Conservation (phyloP, 2,329 filamentous ascomycete species). For the Didymella sp. region DNA sequence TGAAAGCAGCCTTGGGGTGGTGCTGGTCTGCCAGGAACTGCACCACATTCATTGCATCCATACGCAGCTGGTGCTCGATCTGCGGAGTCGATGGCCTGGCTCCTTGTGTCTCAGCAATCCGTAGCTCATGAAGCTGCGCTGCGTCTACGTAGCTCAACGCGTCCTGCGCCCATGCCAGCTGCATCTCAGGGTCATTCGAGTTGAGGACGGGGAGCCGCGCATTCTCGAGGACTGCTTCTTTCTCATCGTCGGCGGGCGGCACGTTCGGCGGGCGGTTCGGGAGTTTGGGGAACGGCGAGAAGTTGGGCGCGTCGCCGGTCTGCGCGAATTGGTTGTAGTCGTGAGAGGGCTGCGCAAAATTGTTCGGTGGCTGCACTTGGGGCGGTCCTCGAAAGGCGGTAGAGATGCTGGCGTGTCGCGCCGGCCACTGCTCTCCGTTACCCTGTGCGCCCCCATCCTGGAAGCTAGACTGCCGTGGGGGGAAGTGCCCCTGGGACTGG, state of each 20-base stretch:
- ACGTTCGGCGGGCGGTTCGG: slow-evolving; percentile 81
- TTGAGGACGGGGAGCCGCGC: slow-evolving; percentile 84
- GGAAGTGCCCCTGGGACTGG: slow-evolving; percentile 37
- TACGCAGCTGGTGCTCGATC: slow-evolving; percentile 84
- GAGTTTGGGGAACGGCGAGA: slow-evolving; percentile 91
- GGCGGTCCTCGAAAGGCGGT: slow-evolving; percentile 48
- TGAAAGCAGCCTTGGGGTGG: slow-evolving; percentile 93
- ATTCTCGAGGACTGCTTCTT: slow-evolving; percentile 86
- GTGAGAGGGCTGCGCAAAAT: slow-evolving; percentile 41
- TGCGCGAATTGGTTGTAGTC: slow-evolving; percentile 50
- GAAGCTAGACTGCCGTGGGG: slow-evolving; percentile 43
- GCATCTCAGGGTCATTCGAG: slow-evolving; percentile 94
- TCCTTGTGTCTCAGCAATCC: slow-evolving; percentile 65
- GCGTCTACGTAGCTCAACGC: slow-evolving; percentile 88
- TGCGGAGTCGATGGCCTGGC: slow-evolving; percentile 79
- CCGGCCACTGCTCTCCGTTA: slow-evolving; percentile 40
- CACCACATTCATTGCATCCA: slow-evolving; percentile 91
- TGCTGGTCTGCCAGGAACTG: slow-evolving; percentile 87
- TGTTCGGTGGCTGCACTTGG: slow-evolving; percentile 41
- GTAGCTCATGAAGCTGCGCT: slow-evolving; percentile 75
- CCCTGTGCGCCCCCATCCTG: slow-evolving; percentile 29
- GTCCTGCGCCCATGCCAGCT: slow-evolving; percentile 95
- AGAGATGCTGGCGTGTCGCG: slow-evolving; percentile 47
- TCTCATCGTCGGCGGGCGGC: slow-evolving; percentile 91
- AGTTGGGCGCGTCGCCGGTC: slow-evolving; percentile 70